Evolutionary conservation across 495 filamentous ascomycete genomes (phyloP).

Genomic region (Aspergillus ostianus): DNA sequence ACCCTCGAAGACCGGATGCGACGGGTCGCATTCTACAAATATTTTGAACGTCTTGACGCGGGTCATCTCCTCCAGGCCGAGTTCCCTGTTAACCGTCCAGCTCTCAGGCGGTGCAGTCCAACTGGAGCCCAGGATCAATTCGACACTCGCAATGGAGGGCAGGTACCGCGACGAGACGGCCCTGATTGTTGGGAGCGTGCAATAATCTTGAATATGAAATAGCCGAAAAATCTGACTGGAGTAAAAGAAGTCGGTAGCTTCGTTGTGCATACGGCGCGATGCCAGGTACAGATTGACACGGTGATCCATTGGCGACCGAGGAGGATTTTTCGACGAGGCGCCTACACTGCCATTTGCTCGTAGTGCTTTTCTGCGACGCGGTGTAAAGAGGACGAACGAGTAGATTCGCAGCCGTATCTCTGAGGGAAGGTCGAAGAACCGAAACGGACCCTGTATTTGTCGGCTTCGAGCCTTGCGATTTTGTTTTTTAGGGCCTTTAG

Average conservation of each 20-base stretch:
- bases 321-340: slow-evolving; percentile 66
- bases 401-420: slow-evolving; percentile 77
- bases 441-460: slow-evolving; percentile 47
- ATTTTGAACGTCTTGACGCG: slow-evolving; percentile 64
- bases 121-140: slow-evolving; percentile 77
- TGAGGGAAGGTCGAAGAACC: slow-evolving; percentile 72
- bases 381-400: slow-evolving; percentile 56
- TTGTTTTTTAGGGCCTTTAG: slow-evolving; percentile 8
- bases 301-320: slow-evolving; percentile 43
- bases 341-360: slow-evolving; percentile 56
- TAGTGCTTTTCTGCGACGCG: slow-evolving; percentile 28
- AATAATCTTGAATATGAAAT: slow-evolving; percentile 70
- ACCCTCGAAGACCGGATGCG: slow-evolving; percentile 67
- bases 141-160: slow-evolving; percentile 61
- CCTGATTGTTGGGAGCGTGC: slow-evolving; percentile 54
- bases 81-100: slow-evolving; percentile 64
- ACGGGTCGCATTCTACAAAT: slow-evolving; percentile 78
- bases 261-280: slow-evolving; percentile 63
- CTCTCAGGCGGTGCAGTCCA: slow-evolving; percentile 72
- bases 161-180: slow-evolving; percentile 59
- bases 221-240: slow-evolving; percentile 72
- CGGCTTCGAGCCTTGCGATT: slow-evolving; percentile 7
- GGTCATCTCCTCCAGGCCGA: slow-evolving; percentile 65
- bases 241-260: slow-evolving; percentile 75
- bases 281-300: slow-evolving; percentile 62